Evolutionary conservation across 176 grass and related monocot species (phyloP).

Genomic region (Oryza coarctata): DNA sequence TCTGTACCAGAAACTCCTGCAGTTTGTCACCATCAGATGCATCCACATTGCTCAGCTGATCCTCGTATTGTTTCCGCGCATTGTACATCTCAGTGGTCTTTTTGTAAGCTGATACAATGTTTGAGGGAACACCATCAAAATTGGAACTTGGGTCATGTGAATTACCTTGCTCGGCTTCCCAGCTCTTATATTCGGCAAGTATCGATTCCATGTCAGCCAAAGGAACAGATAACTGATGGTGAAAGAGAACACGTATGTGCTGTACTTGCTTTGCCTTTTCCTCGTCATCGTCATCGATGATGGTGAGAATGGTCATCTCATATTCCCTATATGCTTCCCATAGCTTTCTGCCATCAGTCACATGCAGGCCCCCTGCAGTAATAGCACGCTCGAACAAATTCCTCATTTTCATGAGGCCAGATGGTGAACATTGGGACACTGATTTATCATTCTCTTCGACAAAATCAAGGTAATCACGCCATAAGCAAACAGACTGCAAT

Average conservation of each 20-base stretch:
- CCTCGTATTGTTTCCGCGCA: conserved; percentile 76
- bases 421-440: conserved; percentile 61
- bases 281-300: conserved; percentile 59
- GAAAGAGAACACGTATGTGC: conserved; percentile 61
- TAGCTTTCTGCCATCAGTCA: conserved; percentile 71
- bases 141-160: conserved; percentile 57
- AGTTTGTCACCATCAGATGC: conserved; percentile 65
- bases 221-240: conserved; percentile 91
- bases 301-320: conserved; percentile 81
- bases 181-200: conserved; percentile 77
- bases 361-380: conserved; percentile 71
- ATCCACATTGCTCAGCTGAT: conserved; percentile 47
- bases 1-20: conserved; percentile 71
- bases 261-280: conserved; percentile 82
- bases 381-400: conserved; percentile 84
- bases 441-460: conserved; percentile 76
- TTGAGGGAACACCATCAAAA: conserved; percentile 73
- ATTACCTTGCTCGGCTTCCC: conserved; percentile 90
- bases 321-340: conserved; percentile 95
- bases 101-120: conserved; percentile 60
- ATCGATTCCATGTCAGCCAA: conserved; percentile 65
- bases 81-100: conserved; percentile 79
- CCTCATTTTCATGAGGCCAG: conserved; percentile 83
- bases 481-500: conserved; percentile 74
- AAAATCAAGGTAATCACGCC: conserved; percentile 85